phyloP scores from a whole-genome alignment of 345 rosid species.

The Arabis hirsuta region DNA sequence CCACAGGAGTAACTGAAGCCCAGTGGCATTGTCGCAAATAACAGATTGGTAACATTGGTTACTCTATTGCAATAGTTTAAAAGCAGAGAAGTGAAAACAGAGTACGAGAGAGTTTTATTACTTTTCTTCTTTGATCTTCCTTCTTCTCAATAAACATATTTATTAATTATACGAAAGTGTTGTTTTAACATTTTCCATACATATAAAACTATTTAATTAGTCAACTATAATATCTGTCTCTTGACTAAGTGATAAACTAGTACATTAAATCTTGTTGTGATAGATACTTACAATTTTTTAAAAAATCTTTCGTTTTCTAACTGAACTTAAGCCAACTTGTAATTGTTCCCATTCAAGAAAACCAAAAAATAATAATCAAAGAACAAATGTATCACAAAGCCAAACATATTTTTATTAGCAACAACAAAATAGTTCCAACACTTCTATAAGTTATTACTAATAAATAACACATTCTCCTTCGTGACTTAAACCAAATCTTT shows the following conservation, averaged over 20 bases:
- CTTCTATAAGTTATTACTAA: conserved; percentile 18
- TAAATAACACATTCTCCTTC: conserved; percentile 9
- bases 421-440: conserved; percentile 21
- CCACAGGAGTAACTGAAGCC: background rate
- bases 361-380: background rate
- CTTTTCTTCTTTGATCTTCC: conserved; percentile 3
- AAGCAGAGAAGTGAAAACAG: conserved; percentile 9
- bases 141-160: background rate
- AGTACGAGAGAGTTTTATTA: background rate
- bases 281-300: background rate
- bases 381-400: background rate
- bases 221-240: background rate
- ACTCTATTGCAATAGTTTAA: background rate
- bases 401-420: conserved; percentile 29
- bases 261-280: background rate
- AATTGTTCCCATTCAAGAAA: background rate
- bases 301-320: conserved; percentile 6
- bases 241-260: conserved; percentile 2
- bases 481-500: background rate
- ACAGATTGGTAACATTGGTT: conserved; percentile 13
- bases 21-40: background rate
- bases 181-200: conserved; percentile 11
- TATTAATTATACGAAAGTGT: background rate
- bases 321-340: background rate
- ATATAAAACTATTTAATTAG: background rate